These are phyloP conservation scores for Backusella sp. DNA, from an alignment of 192 early-diverging fungal genomes.

Conservation along the genomic window DNA sequence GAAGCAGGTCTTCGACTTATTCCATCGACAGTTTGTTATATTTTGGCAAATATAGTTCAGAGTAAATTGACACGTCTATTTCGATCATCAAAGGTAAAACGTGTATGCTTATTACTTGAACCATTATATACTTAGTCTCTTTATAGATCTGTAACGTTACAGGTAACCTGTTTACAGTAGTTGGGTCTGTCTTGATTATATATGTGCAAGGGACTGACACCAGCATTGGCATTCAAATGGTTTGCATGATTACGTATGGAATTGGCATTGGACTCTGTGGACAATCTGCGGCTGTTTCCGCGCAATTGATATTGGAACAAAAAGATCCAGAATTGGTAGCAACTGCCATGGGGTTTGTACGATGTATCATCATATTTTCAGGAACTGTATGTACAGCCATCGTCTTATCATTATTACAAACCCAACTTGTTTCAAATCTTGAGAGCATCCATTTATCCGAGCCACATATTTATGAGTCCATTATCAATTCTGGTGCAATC, in stretches of 20 bases:
- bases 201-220: background rate
- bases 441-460: background rate
- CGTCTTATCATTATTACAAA: background rate
- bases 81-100: background rate
- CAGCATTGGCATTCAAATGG: background rate
- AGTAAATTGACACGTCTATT: background rate
- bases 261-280: background rate
- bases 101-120: background rate
- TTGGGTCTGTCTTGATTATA: background rate
- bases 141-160: background rate
- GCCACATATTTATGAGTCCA: background rate
- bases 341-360: background rate
- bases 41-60: background rate
- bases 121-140: background rate
- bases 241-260: background rate
- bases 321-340: background rate
- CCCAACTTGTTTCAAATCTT: background rate
- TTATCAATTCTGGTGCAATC: background rate
- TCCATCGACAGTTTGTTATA: background rate
- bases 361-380: background rate
- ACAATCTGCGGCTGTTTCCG: background rate
- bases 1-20: conserved; percentile 2
- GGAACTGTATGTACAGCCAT: background rate
- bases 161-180: background rate
- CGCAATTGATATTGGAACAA: background rate